Conservation (phyloP, 2,329 filamentous ascomycete genomes). For the Pseudogymnoascus sp. region DNA sequence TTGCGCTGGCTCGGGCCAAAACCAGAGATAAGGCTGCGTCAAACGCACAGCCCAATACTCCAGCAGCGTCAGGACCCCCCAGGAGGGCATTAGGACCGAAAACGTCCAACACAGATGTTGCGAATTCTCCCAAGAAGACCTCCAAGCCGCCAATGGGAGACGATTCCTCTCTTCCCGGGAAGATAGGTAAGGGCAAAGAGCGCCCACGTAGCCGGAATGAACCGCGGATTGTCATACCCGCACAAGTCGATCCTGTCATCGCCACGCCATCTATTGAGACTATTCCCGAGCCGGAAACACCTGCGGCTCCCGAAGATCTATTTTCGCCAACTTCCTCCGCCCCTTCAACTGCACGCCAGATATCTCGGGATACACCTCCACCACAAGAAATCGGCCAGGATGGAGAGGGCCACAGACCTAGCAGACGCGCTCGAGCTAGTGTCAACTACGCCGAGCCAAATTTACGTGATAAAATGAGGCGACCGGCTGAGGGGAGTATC, state of each 20-base stretch:
- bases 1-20: constrained; percentile 21
- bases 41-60: not conserved
- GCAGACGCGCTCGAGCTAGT: constrained; percentile 57
- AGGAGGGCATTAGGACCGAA: constrained; percentile 38
- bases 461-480: constrained; percentile 74
- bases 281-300: constrained; percentile 28
- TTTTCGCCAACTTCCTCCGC: constrained; percentile 45
- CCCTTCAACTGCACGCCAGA: constrained; percentile 27
- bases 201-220: constrained; percentile 15
- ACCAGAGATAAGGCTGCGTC: constrained; percentile 20
- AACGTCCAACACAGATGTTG: constrained; percentile 52
- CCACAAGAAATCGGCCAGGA: constrained; percentile 49
- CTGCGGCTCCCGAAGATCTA: constrained; percentile 34
- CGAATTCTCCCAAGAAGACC: constrained; percentile 49
- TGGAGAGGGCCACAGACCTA: constrained; percentile 55
- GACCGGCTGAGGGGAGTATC: constrained; percentile 67
- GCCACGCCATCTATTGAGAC: constrained; percentile 27
- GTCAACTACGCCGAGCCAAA: constrained; percentile 81
- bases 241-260: constrained; percentile 13
- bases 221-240: constrained; percentile 14
- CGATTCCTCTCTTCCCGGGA: constrained; percentile 22
- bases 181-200: constrained; percentile 15
- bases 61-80: constrained; percentile 11
- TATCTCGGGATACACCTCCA: constrained; percentile 49
- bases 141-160: constrained; percentile 31